Base-by-base conservation (phyloP, 495 filamentous ascomycete species). In the Saxophila tyrrhenica region DNA sequence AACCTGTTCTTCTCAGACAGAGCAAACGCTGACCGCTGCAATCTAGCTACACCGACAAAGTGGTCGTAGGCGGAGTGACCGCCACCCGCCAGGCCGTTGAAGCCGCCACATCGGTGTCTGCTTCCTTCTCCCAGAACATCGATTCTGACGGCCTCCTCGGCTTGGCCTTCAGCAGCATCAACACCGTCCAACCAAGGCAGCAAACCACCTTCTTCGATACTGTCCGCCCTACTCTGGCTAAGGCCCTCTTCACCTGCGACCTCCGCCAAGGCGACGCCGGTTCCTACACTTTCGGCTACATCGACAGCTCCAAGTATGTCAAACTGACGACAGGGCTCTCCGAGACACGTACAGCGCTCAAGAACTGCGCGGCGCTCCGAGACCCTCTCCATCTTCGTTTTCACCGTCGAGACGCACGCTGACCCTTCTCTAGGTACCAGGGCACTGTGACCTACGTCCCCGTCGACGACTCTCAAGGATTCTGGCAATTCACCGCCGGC, bases 311-410 rank as follows among this genome's bases (percentile, higher is more conserved):
- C 52, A 77, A 80, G 43, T 35, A 35, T n/a, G n/a, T n/a, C n/a
- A n/a, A n/a, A n/a, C n/a, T n/a, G n/a, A n/a, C n/a, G n/a, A n/a
- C n/a, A n/a, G n/a, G n/a, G n/a, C n/a, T n/a, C n/a, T n/a, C n/a
- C n/a, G n/a, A n/a, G n/a, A n/a, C n/a, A n/a, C n/a, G n/a, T n/a
- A n/a, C n/a, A n/a, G n/a, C n/a, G n/a, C n/a, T n/a, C n/a, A n/a
- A n/a, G n/a, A 71, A 76, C 49, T 82, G 80, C 1, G 89, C 89
- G 72, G 89, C n/a, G n/a, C n/a, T n/a, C n/a, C n/a, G n/a, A n/a
- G n/a, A n/a, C n/a, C n/a, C n/a, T n/a, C n/a, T n/a, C 86, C 69
- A 89, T 85, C 0, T 89, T 89, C 59, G 86, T 86, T 23, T 88
- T 73, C 63, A 82, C 89, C 62, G 86, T 89, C 62, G 63, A 85